phyloP scores from a whole-genome alignment of 2,329 filamentous ascomycete genomes.

The Tolypocladium tropicale region DNA sequence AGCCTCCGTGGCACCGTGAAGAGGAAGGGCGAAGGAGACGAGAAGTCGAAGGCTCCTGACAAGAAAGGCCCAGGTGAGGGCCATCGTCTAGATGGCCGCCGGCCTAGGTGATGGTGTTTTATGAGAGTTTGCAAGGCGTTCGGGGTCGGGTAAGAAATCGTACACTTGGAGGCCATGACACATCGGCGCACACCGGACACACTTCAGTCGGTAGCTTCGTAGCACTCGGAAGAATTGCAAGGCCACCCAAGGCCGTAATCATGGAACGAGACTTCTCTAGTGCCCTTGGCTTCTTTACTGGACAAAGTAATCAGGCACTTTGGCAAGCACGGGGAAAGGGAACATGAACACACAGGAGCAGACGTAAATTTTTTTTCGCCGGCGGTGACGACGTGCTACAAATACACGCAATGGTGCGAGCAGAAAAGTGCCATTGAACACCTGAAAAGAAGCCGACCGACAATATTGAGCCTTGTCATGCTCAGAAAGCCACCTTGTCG shows the following conservation, averaged over 20 bases:
- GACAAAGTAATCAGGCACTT: background rate
- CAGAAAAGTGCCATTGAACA: no score
- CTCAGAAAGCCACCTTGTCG: no score
- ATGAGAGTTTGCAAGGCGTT: conserved; percentile 11
- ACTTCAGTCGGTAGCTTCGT: background rate
- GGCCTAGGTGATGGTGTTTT: conserved; percentile 9
- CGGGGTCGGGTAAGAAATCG: conserved; percentile 1
- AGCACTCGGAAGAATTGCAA: background rate
- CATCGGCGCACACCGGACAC: background rate
- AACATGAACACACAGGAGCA: background rate
- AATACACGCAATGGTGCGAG: no score
- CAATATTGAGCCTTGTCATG: no score
- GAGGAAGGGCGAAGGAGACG: conserved; percentile 51
- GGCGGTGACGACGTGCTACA: background rate
- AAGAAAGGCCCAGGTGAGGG: conserved; percentile 36
- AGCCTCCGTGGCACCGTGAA: conserved; percentile 62
- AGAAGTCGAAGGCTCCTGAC: conserved; percentile 34
- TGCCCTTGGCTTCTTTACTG: background rate
- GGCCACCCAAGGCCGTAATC: background rate
- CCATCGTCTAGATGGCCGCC: conserved; percentile 32
- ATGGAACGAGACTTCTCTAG: background rate
- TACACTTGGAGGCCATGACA: background rate
- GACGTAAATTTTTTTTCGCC: background rate
- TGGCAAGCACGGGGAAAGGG: background rate
- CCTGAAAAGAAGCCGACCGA: no score